Conservation (phyloP, 1,139 yeast species). For the Sugiyamaella pinicola region DNA sequence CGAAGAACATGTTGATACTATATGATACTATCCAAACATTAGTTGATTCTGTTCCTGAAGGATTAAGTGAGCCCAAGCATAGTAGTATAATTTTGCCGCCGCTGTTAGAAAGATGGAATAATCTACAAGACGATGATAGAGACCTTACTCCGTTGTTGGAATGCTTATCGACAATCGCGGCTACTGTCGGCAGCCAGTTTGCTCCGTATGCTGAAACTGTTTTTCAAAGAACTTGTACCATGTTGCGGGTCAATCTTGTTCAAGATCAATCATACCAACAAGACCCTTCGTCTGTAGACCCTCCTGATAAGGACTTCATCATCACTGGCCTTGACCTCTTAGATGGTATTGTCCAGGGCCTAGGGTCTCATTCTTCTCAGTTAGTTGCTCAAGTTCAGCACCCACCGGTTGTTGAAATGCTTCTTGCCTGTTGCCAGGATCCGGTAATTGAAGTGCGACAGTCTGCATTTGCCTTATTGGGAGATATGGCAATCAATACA, state of each 20-base stretch:
- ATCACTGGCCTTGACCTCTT: slow-evolving; percentile 86
- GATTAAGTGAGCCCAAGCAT: slow-evolving; percentile 57
- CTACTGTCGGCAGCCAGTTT: slow-evolving; percentile 78
- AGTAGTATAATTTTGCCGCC: slow-evolving; percentile 75
- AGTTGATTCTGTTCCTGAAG: slow-evolving; percentile 65
- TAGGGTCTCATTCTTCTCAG: slow-evolving; percentile 63
- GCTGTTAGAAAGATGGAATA: slow-evolving; percentile 75
- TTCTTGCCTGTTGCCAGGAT: slow-evolving; percentile 75
- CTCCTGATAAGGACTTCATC: slow-evolving; percentile 88
- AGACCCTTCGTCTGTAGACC: slow-evolving; percentile 62
- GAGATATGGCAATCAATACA: slow-evolving; percentile 77
- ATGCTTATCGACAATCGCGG: slow-evolving; percentile 90
- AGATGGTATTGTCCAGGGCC: slow-evolving; percentile 91
- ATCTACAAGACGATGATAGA: slow-evolving; percentile 70
- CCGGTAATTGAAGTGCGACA: slow-evolving; percentile 85
- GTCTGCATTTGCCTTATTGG: slow-evolving; percentile 85
- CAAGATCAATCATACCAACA: slow-evolving; percentile 64
- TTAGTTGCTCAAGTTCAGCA: slow-evolving; percentile 47
- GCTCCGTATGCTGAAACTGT: slow-evolving; percentile 90
- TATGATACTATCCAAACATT: slow-evolving; percentile 94
- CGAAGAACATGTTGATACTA: slow-evolving; percentile 74
- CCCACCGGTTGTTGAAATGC: slow-evolving; percentile 60
- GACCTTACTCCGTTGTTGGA: slow-evolving; percentile 91
- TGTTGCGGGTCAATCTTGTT: slow-evolving; percentile 68
- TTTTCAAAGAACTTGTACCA: slow-evolving; percentile 74